Conservation (phyloP, 2,329 filamentous ascomycete genomes). For the Ophiostoma himal-ulmi region DNA sequence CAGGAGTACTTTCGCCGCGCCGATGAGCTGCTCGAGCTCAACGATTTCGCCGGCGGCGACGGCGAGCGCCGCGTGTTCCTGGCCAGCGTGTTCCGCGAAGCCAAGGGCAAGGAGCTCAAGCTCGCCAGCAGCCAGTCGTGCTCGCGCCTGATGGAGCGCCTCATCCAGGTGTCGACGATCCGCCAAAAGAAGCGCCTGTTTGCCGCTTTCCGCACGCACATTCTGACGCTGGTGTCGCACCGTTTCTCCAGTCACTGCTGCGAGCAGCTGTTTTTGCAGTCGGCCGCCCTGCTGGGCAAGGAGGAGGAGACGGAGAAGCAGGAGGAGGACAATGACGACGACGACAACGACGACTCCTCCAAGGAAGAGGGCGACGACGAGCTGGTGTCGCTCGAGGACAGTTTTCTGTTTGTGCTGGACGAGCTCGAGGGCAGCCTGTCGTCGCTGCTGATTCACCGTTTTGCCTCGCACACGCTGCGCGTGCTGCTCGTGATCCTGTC, state of each 20-base stretch:
- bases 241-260: constrained; percentile 97
- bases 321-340: constrained; percentile 33
- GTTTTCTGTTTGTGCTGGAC: constrained; percentile 76
- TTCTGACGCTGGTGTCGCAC: constrained; percentile 84
- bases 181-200: constrained; percentile 83
- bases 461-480: constrained; percentile 84
- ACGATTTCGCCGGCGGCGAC: constrained; percentile 66
- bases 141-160: constrained; percentile 83
- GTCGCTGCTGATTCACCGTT: constrained; percentile 77
- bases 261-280: constrained; percentile 82
- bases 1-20: constrained; percentile 92
- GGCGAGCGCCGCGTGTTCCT: constrained; percentile 70
- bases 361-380: constrained; percentile 44
- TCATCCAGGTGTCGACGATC: constrained; percentile 75
- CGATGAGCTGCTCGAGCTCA: constrained; percentile 82
- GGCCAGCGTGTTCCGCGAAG: constrained; percentile 78
- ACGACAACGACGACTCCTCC: constrained; percentile 37
- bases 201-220: constrained; percentile 76
- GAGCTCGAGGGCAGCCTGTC: constrained; percentile 83
- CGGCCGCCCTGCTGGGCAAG: constrained; percentile 52
- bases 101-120: constrained; percentile 88
- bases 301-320: constrained; percentile 40
- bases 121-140: constrained; percentile 93
- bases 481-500: constrained; percentile 81
- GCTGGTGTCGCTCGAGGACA: constrained; percentile 67